phyloP scores from a whole-genome alignment of 208 protist genomes.

The Leishmania mexicana region DNA sequence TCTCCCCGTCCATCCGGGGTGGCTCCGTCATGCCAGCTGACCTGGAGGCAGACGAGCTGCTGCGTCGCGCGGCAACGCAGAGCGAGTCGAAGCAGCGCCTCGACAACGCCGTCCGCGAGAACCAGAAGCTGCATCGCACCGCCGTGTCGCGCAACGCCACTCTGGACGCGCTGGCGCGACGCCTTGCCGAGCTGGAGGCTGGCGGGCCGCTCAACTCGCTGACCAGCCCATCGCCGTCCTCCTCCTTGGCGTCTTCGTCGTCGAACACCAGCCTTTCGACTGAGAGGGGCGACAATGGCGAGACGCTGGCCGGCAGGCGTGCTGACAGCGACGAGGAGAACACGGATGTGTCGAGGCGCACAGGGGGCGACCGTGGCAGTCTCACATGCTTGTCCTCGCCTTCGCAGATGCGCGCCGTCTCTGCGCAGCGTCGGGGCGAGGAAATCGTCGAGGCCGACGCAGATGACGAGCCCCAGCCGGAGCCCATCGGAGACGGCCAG shows the following conservation, averaged over 20 bases:
- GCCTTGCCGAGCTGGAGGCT: slow-evolving; percentile 58
- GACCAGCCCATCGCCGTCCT: slow-evolving; percentile 7
- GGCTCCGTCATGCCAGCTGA: slow-evolving; percentile 37
- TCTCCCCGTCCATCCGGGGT: slow-evolving; percentile 40
- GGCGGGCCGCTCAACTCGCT: slow-evolving; percentile 13
- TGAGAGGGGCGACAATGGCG: background rate
- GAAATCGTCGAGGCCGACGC: background rate
- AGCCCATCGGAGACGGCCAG: slow-evolving; percentile 18
- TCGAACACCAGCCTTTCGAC: slow-evolving; percentile 19
- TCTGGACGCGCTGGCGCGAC: slow-evolving; percentile 47
- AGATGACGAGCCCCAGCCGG: slow-evolving; percentile 6
- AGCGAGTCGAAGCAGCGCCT: slow-evolving; percentile 36
- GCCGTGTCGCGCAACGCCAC: slow-evolving; percentile 43
- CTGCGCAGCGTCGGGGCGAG: background rate
- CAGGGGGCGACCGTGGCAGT: background rate
- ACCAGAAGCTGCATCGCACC: slow-evolving; percentile 36
- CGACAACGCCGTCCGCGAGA: slow-evolving; percentile 43
- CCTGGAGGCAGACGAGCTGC: slow-evolving; percentile 36
- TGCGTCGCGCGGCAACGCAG: slow-evolving; percentile 34
- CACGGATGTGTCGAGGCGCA: background rate
- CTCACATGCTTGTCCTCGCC: slow-evolving; percentile 2
- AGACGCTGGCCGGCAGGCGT: background rate
- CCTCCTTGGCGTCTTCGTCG: slow-evolving; percentile 10
- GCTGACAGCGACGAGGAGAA: slow-evolving; percentile 10
- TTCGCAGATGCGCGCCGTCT: background rate